These are phyloP conservation scores for Crataegus laevigata DNA, from an alignment of 306 rosid genomes.

Conservation along the genomic window DNA sequence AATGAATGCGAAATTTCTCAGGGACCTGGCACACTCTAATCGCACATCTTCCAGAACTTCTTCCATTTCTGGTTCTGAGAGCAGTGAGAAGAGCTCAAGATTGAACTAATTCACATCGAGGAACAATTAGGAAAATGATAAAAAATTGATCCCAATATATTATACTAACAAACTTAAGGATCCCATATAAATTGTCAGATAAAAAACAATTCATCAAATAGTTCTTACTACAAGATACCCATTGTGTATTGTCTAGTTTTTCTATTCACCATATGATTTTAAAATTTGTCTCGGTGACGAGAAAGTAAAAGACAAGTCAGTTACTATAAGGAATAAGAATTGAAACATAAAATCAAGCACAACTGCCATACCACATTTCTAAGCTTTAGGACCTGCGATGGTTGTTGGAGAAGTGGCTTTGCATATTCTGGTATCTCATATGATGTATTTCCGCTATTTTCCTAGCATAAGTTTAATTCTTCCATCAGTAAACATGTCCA, in stretches of 20 bases:
- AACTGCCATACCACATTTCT: slow-evolving; percentile 62
- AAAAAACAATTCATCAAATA: too few relatives aligned
- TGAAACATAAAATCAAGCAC: neutral
- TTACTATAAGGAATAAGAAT: neutral
- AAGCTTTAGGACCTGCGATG: slow-evolving; percentile 66
- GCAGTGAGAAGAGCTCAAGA: slow-evolving; percentile 33
- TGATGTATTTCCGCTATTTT: slow-evolving; percentile 29
- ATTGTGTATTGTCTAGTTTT: too few relatives aligned
- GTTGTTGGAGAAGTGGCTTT: slow-evolving; percentile 61
- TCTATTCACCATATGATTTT: too few relatives aligned
- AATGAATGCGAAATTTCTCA: slow-evolving; percentile 14
- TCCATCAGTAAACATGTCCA: slow-evolving; percentile 12
- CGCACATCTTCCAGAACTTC: slow-evolving; percentile 83
- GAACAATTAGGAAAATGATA: neutral
- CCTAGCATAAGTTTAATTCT: slow-evolving; percentile 36
- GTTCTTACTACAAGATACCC: too few relatives aligned
- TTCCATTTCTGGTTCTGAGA: slow-evolving; percentile 51
- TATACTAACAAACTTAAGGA: too few relatives aligned
- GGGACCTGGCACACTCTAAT: slow-evolving; percentile 87
- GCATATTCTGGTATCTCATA: slow-evolving; percentile 78
- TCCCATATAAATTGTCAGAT: too few relatives aligned
- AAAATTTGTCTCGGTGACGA: neutral
- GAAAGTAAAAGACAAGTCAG: too few relatives aligned
- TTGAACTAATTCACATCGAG: slow-evolving; percentile 41
- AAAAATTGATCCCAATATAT: slow-evolving; percentile 11